A percentile compares a stretch with the other conserved stretches of the same genome.
Conservation (phyloP, 352 stramenopile species). For the Plasmopara muralis region DNA sequence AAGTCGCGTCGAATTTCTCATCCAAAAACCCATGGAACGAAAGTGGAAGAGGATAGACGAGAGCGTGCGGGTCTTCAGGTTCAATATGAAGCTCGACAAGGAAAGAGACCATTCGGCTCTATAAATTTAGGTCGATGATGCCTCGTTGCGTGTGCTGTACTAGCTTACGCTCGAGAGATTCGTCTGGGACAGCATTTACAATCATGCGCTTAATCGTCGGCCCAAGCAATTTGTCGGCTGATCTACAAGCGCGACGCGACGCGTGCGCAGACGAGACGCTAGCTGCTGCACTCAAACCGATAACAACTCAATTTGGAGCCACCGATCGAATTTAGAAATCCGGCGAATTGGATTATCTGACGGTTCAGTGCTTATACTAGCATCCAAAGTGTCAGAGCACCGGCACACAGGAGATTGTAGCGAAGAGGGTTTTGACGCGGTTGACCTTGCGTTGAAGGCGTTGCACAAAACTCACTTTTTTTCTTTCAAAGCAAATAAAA, state of each 20-base stretch:
- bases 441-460: background rate
- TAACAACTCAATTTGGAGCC: background rate
- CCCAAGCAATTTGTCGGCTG: background rate
- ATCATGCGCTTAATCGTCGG: background rate
- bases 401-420: background rate
- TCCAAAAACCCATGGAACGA: background rate
- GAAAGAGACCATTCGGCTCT: background rate
- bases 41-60: background rate
- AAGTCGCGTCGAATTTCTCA: background rate
- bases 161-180: background rate
- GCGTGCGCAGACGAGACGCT: background rate
- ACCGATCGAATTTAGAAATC: background rate
- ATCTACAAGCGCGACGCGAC: background rate
- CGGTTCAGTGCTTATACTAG: too few relatives aligned
- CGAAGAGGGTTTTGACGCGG: background rate
- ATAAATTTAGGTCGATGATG: background rate
- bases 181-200: background rate
- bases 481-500: background rate
- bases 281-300: too few relatives aligned
- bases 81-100: background rate
- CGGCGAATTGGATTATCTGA: background rate
- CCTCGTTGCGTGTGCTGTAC: conserved; percentile 1
- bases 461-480: background rate
- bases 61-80: background rate
- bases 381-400: too few relatives aligned